A percentile compares a stretch with the other conserved stretches of the same genome.
Conservation (phyloP, 345 rosid genomes). For the Psidium friedrichsthalianum region DNA sequence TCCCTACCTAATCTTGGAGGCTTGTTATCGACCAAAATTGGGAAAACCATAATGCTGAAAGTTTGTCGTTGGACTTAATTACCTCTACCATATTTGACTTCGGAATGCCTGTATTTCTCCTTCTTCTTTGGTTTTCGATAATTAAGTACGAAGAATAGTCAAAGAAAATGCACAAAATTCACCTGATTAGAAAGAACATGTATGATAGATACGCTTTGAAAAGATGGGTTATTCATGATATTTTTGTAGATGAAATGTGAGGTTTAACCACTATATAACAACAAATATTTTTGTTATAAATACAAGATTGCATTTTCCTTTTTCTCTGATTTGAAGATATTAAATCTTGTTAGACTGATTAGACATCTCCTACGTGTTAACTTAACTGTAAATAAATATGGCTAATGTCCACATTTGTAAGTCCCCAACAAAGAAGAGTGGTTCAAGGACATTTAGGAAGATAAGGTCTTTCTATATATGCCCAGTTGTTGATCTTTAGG, state of each 20-base stretch:
- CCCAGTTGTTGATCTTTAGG: neutral
- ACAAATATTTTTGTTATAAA: neutral
- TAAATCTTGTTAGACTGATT: neutral
- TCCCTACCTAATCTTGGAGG: neutral
- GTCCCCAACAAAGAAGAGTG: neutral
- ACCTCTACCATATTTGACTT: neutral
- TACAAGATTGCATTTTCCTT: too few relatives aligned
- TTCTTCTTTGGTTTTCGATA: neutral
- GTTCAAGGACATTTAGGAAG: neutral
- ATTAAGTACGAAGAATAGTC: neutral
- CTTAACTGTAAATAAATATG: neutral
- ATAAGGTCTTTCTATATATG: neutral
- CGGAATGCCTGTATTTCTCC: neutral
- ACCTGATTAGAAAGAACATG: neutral
- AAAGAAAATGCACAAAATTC: neutral
- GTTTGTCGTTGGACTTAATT: neutral
- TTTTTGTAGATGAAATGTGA: neutral
- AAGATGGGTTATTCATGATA: neutral
- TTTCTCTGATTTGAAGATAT: neutral
- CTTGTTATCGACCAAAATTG: neutral
- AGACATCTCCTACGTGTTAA: neutral
- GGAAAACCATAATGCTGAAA: neutral
- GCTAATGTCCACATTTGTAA: neutral
- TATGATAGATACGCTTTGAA: neutral
- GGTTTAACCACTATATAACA: neutral